These are phyloP conservation scores for Pleurotus cornucopiae DNA, from an alignment of 768 basidiomycete genomes.

Conservation along the genomic window DNA sequence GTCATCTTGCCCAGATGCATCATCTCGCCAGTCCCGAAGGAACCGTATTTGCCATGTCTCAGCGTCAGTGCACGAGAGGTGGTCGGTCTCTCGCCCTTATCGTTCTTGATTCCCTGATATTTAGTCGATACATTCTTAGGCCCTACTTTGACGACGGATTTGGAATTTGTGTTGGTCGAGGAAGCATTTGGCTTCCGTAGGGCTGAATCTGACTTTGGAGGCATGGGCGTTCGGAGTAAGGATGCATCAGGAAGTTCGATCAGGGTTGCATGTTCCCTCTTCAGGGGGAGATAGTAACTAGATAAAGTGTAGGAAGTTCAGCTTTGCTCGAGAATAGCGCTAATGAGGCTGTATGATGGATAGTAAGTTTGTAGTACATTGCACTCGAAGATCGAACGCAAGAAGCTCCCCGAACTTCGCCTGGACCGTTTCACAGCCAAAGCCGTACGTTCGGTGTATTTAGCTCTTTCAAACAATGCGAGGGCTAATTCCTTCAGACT, in stretches of 20 bases:
- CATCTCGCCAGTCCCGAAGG: conserved; percentile 67
- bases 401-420: too few relatives aligned
- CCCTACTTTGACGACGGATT: conserved; percentile 53
- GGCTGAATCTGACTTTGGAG: conserved; percentile 16
- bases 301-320: too few relatives aligned
- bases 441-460: too few relatives aligned
- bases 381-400: too few relatives aligned
- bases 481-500: too few relatives aligned
- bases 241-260: background rate
- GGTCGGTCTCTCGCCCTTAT: conserved; percentile 51
- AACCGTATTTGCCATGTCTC: conserved; percentile 72
- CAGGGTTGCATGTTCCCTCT: background rate
- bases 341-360: too few relatives aligned
- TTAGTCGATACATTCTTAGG: conserved; percentile 43
- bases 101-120: conserved; percentile 31
- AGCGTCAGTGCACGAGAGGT: conserved; percentile 72
- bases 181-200: conserved; percentile 12
- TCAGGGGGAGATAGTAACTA: too few relatives aligned
- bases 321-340: too few relatives aligned
- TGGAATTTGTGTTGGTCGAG: conserved; percentile 24
- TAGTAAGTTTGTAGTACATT: too few relatives aligned
- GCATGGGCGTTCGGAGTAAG: conserved; percentile 14
- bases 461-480: too few relatives aligned
- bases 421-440: too few relatives aligned
- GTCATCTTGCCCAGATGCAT: conserved; percentile 54